Evolutionary conservation across 1,284 basidiomycete species (phyloP).

Genomic region (Testicularia cyperi): DNA sequence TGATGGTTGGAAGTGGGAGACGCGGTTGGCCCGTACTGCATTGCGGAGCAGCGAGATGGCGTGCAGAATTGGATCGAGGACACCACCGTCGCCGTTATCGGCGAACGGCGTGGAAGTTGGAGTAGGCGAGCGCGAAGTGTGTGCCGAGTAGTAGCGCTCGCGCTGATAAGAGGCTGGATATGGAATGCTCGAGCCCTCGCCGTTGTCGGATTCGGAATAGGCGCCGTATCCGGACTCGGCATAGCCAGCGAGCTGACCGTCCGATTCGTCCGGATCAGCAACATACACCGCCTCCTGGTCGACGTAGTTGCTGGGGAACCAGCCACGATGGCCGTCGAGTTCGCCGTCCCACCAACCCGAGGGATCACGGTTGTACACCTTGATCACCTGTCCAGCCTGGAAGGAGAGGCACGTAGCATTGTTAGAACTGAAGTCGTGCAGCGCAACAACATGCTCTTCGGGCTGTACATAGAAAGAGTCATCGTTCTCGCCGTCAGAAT

Average conservation of each 20-base stretch:
- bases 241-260: slow-evolving; percentile 18
- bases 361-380: slow-evolving; percentile 78
- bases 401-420: slow-evolving; percentile 75
- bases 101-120: slow-evolving; percentile 20
- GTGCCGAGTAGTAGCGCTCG: slow-evolving; percentile 25
- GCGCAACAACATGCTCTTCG: slow-evolving; percentile 59
- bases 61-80: slow-evolving; percentile 69
- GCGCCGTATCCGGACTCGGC: slow-evolving; percentile 17
- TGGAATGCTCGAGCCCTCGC: neutral
- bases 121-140: slow-evolving; percentile 32
- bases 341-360: slow-evolving; percentile 99
- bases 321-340: slow-evolving; percentile 69
- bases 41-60: slow-evolving; percentile 81
- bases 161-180: neutral
- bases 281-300: slow-evolving; percentile 39
- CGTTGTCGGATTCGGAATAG: slow-evolving; percentile 4
- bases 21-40: slow-evolving; percentile 74
- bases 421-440: slow-evolving; percentile 58
- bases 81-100: slow-evolving; percentile 25
- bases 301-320: slow-evolving; percentile 84
- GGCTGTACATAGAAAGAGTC: slow-evolving; percentile 16
- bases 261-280: slow-evolving; percentile 8
- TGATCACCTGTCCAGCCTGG: slow-evolving; percentile 83
- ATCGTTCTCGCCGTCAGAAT: slow-evolving; percentile 1
- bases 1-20: slow-evolving; percentile 71